A percentile compares a stretch with the other conserved stretches of the same genome.
Evolutionary conservation across 371 early-diverging fungal genomes (phyloP).

Genomic region (Mucor mucedo): DNA sequence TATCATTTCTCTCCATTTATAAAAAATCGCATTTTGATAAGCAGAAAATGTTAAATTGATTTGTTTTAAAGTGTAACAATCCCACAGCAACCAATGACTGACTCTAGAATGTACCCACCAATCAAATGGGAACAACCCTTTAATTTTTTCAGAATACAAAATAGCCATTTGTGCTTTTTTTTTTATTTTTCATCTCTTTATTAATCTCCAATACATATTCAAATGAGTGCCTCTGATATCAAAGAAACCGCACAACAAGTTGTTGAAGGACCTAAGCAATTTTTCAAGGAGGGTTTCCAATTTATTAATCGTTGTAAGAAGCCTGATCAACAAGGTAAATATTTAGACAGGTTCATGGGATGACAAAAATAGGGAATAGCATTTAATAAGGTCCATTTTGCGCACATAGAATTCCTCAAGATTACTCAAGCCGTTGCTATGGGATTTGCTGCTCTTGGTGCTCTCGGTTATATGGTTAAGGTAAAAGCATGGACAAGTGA

Average conservation of each 20-base stretch:
- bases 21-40: too few species aligned
- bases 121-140: slow-evolving; percentile 16
- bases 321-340: slow-evolving; percentile 91
- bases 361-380: background rate
- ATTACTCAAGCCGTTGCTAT: slow-evolving; percentile 93
- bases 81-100: slow-evolving; percentile 19
- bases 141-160: slow-evolving; percentile 2
- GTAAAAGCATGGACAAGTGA: slow-evolving; percentile 25
- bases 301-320: slow-evolving; percentile 95
- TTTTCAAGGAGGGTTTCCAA: slow-evolving; percentile 88
- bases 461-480: slow-evolving; percentile 98
- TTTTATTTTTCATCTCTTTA: slow-evolving; percentile 24
- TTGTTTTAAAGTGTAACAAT: background rate
- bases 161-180: slow-evolving; percentile 11
- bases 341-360: background rate
- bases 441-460: slow-evolving; percentile 98
- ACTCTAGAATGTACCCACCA: slow-evolving; percentile 10
- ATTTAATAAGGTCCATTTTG: background rate
- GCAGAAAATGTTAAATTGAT: too few species aligned
- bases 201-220: slow-evolving; percentile 1
- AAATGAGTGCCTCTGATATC: slow-evolving; percentile 48
- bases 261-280: slow-evolving; percentile 87
- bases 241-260: slow-evolving; percentile 62
- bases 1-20: too few species aligned
- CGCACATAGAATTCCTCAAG: slow-evolving; percentile 83